Evolutionary conservation across 2,329 filamentous ascomycete species (phyloP).

Genomic region (Bipolaris sorokiniana): DNA sequence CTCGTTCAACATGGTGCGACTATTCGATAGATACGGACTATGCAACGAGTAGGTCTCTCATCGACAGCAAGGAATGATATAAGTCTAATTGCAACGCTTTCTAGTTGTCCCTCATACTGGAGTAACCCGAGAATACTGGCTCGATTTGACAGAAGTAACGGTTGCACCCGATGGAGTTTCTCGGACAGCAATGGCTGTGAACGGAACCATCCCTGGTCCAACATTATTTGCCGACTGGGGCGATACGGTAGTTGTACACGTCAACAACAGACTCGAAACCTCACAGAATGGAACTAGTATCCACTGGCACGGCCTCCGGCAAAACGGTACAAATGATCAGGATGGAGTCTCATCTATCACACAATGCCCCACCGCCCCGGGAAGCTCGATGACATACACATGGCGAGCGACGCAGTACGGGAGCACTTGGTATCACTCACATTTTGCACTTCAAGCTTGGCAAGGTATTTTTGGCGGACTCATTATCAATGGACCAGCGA

Average conservation of each 20-base stretch:
- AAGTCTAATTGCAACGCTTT: not conserved
- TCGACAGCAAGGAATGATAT: not conserved
- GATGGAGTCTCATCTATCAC: conserved; percentile 44
- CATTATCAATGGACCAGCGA: conserved; percentile 51
- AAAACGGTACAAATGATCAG: conserved; percentile 39
- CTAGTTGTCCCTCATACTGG: conserved; percentile 58
- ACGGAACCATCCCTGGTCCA: conserved; percentile 54
- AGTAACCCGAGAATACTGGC: conserved; percentile 58
- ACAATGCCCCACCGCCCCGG: conserved; percentile 39
- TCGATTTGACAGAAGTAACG: conserved; percentile 52
- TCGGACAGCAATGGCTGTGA: conserved; percentile 46
- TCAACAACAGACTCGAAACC: conserved; percentile 39
- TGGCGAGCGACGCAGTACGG: conserved; percentile 52
- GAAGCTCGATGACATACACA: conserved; percentile 36
- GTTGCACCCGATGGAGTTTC: conserved; percentile 62
- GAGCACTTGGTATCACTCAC: conserved; percentile 51
- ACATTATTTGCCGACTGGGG: conserved; percentile 52
- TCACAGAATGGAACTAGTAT: conserved; percentile 42
- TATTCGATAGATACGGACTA: conserved; percentile 48
- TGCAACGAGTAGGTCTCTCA: not conserved
- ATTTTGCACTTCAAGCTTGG: conserved; percentile 51
- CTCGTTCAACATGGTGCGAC: conserved; percentile 52
- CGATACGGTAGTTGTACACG: conserved; percentile 48
- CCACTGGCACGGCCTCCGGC: conserved; percentile 43
- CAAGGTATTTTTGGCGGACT: conserved; percentile 51